phyloP scores from a whole-genome alignment of 345 rosid species.

The Trapa incisa region DNA sequence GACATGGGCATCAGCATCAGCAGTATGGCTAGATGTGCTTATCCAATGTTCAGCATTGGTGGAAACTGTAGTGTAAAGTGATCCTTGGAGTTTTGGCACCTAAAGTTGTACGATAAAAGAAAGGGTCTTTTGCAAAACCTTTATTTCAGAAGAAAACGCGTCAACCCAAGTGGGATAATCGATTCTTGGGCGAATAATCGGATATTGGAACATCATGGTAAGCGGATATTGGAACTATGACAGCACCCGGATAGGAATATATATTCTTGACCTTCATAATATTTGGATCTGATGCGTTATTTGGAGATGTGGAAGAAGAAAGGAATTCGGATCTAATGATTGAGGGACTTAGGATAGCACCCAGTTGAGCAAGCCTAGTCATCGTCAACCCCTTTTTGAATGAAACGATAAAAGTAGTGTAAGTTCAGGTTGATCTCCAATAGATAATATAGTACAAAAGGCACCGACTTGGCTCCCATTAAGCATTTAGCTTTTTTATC shows the following conservation, averaged over 20 bases:
- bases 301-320: background rate
- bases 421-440: background rate
- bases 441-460: slow-evolving; percentile 4
- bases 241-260: too few relatives aligned
- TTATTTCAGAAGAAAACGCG: too few relatives aligned
- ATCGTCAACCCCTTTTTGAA: background rate
- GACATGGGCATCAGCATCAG: too few relatives aligned
- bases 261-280: too few relatives aligned
- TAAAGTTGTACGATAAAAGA: too few relatives aligned
- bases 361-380: slow-evolving; percentile 6
- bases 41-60: background rate
- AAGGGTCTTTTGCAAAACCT: too few relatives aligned
- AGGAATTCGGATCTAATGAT: background rate
- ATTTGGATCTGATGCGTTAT: too few relatives aligned
- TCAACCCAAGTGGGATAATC: too few relatives aligned
- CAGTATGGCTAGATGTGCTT: too few relatives aligned
- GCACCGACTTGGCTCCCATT: slow-evolving; percentile 23
- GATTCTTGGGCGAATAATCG: too few relatives aligned
- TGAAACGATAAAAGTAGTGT: background rate
- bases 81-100: background rate
- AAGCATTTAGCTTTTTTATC: slow-evolving; percentile 7
- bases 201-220: too few relatives aligned
- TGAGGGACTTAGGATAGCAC: background rate
- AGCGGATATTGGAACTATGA: too few relatives aligned
- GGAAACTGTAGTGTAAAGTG: background rate